Evolutionary conservation across 169 alveolate species (phyloP), one percentile per base, ranked within the genome.

Genomic region (Babesia bovis): DNA sequence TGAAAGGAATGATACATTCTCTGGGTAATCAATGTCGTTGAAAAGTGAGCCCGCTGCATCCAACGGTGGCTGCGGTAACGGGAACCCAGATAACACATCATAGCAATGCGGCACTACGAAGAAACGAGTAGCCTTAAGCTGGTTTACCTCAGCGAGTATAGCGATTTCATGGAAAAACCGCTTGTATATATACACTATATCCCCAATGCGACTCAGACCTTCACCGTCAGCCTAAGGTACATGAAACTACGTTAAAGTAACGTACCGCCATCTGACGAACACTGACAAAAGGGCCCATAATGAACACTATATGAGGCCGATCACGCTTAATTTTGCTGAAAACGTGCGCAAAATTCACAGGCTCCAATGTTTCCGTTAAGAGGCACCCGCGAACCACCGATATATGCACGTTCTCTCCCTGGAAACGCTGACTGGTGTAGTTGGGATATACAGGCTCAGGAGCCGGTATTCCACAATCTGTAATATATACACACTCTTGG

Each of bases 1-100:
- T n/a, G 88, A 65, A 13, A 81, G 66, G 42, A 70, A 81, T 7
- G 71, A 25, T 13, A 81, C 79, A 47, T 81, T 81, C 1, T 61
- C 74, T 4, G 88, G 79, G 40, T 42, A 70, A 17, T 26, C 19
- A 12, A 17, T 36, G 26, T 50, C 42, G 52, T 25, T 25, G 33
- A 81, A 7, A 25, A 33, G 23, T 2, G 84, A 57, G 0, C 63
- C 51, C 71, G 26, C 28, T 36, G 81, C 59, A 32, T 81, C 71
- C 25, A 81, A 67, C n/a, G 84, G 88, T 12, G 88, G 88, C 50
- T 81, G 88, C 19, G 88, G 88, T 28, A 81, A 57, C 21, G 88
- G 88, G 51, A 61, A 71, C 10, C 84, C 74, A 33, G 76, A 53
- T 6, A 69, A 28, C 59, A 81, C 78, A 38, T 81, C 88, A 41